A percentile compares a stretch with the other conserved stretches of the same genome.
These are phyloP conservation scores for Neurospora sp. DNA, from an alignment of 495 filamentous ascomycete genomes.

Conservation along the genomic window DNA sequence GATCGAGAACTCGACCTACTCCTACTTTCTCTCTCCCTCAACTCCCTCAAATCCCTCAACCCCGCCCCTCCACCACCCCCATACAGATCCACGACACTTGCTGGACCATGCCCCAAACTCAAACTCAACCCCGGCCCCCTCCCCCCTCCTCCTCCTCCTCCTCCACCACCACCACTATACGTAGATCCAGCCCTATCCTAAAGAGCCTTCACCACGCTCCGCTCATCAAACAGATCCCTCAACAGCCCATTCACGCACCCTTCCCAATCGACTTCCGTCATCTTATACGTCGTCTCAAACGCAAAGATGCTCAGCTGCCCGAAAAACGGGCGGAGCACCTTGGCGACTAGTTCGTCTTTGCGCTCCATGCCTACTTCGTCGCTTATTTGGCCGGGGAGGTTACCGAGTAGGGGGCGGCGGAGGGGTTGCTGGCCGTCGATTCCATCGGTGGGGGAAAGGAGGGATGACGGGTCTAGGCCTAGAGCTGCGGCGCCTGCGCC, in stretches of 20 bases:
- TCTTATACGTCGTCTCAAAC: slow-evolving; percentile 85
- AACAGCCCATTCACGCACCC: slow-evolving; percentile 59
- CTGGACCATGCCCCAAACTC: not conserved
- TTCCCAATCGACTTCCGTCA: slow-evolving; percentile 58
- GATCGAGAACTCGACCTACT: not conserved
- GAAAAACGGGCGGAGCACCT: slow-evolving; percentile 80
- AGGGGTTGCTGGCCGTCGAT: not conserved
- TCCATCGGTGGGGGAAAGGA: not conserved
- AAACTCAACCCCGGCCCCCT: not conserved
- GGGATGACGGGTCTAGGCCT: not conserved
- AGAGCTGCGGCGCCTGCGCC: not conserved
- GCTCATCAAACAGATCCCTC: slow-evolving; percentile 77
- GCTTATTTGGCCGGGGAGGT: slow-evolving; percentile 30
- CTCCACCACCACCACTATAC: not conserved
- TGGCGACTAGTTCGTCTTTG: slow-evolving; percentile 61
- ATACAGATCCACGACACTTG: not conserved
- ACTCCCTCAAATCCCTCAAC: not conserved
- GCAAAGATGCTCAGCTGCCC: slow-evolving; percentile 80
- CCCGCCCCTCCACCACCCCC: not conserved
- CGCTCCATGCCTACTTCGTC: slow-evolving; percentile 40
- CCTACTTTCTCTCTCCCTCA: not conserved
- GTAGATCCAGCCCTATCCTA: slow-evolving; percentile 10
- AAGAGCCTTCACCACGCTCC: slow-evolving; percentile 45
- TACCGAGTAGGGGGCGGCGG: slow-evolving; percentile 38
- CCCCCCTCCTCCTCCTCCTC: not conserved